Evolutionary conservation across 2,329 filamentous ascomycete species (phyloP).

Genomic region (Setomelanomma holmii): DNA sequence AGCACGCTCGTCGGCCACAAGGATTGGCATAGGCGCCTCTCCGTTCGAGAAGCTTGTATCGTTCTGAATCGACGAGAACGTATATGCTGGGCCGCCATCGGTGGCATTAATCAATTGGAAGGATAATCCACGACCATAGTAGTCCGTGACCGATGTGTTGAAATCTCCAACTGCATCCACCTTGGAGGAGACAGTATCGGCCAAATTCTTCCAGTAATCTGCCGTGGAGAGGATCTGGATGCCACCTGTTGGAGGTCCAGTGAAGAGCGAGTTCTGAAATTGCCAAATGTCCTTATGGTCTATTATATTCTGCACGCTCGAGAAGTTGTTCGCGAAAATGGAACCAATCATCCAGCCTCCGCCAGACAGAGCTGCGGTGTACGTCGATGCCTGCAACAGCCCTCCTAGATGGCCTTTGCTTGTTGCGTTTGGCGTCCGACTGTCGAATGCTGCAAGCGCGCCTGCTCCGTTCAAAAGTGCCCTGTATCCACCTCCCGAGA

Average conservation of each 20-base stretch:
- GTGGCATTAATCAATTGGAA: constrained; percentile 83
- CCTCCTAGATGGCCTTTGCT: constrained; percentile 75
- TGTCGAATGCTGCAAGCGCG: constrained; percentile 79
- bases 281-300: constrained; percentile 65
- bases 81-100: constrained; percentile 77
- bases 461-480: constrained; percentile 87
- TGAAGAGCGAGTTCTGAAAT: constrained; percentile 67
- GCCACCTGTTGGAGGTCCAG: constrained; percentile 60
- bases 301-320: constrained; percentile 66
- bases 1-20: constrained; percentile 72
- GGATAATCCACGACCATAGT: constrained; percentile 84
- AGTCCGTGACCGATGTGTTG: constrained; percentile 78
- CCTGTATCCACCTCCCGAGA: constrained; percentile 85
- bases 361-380: constrained; percentile 80
- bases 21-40: constrained; percentile 73
- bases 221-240: constrained; percentile 63
- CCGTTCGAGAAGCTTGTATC: constrained; percentile 68
- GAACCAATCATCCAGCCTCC: constrained; percentile 87
- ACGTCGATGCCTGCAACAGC: constrained; percentile 80
- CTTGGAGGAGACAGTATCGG: constrained; percentile 67
- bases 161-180: constrained; percentile 67
- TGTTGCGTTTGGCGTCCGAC: constrained; percentile 69
- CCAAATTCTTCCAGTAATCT: constrained; percentile 69
- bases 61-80: constrained; percentile 79
- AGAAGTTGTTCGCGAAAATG: constrained; percentile 80